Evolutionary conservation across 352 stramenopile genomes (phyloP), one percentile per base, ranked within the genome.

Genomic region (Heterotrichella gracilis): DNA sequence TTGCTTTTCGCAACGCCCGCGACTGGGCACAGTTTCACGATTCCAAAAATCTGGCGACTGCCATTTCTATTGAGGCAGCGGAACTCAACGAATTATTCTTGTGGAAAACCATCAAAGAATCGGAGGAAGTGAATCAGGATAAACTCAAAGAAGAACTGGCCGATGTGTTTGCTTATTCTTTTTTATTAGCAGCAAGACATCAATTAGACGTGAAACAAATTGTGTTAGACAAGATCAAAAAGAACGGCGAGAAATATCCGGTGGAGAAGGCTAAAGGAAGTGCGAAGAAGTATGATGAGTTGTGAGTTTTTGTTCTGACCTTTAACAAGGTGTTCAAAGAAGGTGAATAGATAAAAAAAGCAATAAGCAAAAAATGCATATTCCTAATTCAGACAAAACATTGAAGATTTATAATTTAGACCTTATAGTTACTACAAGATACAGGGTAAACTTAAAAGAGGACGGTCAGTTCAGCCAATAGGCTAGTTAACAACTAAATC

Each of bases 191-290:
- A n/a, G 41, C 21, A 24, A n/a, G 21, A n/a, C 41, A 24, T n/a
- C 41, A 66, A 66, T 24, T 66, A n/a, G 41, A 66, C 23, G 21
- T 66, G 41, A n/a, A 66, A 22, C 21, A n/a, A 22, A 22, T 22
- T 22, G 23, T 66, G 21, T n/a, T 24, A 66, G n/a, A 66, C 41
- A 66, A 66, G 41, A 66, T 66, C n/a, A 66, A 66, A 66, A n/a
- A 24, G n/a, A 66, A 66, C 41, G 41, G n/a, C 41, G 41, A 66
- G 23, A 66, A 66, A 66, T 66, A 66, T 66, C 41, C 41, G 41
- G 41, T 66, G 41, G 41, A 66, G 23, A n/a, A 24, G n/a, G 21
- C 41, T 66, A n/a, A 22, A n/a, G 41, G 41, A n/a, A n/a, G 23
- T 66, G 41, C 41, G 21, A n/a, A 22, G n/a, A 66, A 66, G 41